A percentile compares a stretch with the other conserved stretches of the same genome.
Evolutionary conservation across 2,329 filamentous ascomycete species (phyloP).

Genomic region (Ophiostoma novo-ulmi): DNA sequence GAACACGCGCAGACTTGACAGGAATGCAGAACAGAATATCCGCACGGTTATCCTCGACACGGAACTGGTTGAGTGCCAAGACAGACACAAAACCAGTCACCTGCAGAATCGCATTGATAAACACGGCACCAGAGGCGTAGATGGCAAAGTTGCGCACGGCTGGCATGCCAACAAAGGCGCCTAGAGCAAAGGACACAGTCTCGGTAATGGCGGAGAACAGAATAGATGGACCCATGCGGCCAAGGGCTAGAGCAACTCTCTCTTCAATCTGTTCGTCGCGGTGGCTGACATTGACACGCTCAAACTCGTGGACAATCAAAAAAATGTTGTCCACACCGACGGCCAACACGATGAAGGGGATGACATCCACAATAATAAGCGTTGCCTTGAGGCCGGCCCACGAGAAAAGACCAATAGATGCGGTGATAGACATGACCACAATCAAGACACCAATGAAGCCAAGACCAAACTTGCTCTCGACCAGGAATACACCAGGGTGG

Average conservation of each 20-base stretch:
- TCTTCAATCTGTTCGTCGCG: constrained; percentile 84
- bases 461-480: constrained; percentile 94
- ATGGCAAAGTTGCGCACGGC: constrained; percentile 96
- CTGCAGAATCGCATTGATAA: constrained; percentile 95
- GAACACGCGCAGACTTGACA: constrained; percentile 66
- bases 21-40: constrained; percentile 90
- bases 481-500: constrained; percentile 77
- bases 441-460: constrained; percentile 94
- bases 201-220: constrained; percentile 92
- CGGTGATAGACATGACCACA: constrained; percentile 93
- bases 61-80: constrained; percentile 80
- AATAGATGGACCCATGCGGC: constrained; percentile 94
- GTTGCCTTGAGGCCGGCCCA: constrained; percentile 89
- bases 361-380: constrained; percentile 96
- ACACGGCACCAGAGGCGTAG: constrained; percentile 90
- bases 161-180: constrained; percentile 94
- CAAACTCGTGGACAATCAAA: constrained; percentile 95
- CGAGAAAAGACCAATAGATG: constrained; percentile 91
- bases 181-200: constrained; percentile 86
- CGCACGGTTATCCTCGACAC: constrained; percentile 81
- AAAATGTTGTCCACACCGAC: constrained; percentile 99
- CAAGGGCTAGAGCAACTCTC: constrained; percentile 79
- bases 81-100: constrained; percentile 96
- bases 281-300: constrained; percentile 86
- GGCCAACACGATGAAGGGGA: constrained; percentile 92